Base-by-base conservation (phyloP, 1,139 yeast genomes). In the Kluyveromyces sp. region DNA sequence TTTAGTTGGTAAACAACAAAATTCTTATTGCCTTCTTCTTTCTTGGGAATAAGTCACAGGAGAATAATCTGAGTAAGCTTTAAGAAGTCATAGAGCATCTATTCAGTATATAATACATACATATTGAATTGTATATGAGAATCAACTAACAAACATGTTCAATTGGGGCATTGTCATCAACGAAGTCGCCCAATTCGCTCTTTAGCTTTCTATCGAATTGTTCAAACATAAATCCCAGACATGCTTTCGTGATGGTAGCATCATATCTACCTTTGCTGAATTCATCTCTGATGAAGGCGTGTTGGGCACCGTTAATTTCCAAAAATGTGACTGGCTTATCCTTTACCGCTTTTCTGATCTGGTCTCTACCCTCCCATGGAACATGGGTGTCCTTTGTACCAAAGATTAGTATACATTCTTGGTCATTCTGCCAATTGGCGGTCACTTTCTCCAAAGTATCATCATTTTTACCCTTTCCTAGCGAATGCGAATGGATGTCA, bases 321-420 rank as follows among this genome's bases (percentile, higher is more conserved):
- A 81, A 73, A 59, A 84, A 83, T 1, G 89, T 80, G 42, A 81
- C 83, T 27, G 74, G 73, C 37, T 77, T 72, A 43, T 77, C 75
- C 54, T 89, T 72, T 59, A 85, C 65, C n/a, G 75, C 73, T 49
- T 71, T 61, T 57, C 95, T 73, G 57, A 85, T 84, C 58, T 82
- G 64, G 59, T 83, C 90, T 52, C 95, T 71, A 2, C 94, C 95
- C 51, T 72, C 83, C 39, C 83, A 79, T 1, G 94, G 88, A 21
- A 85, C 94, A 60, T 85, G 95, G 49, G 81, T 81, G 60, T 85
- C 95, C 59, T 80, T 73, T 43, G 88, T 82, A 26, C 95, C 95
- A 64, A 84, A 84, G 45, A 84, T 81, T 70, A 83, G 68, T 40
- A 83, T 69, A 48, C 80, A 59, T 60, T 85, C 94, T 7, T 70